A percentile compares a stretch with the other conserved stretches of the same genome.
Evolutionary conservation across 1,139 yeast genomes (phyloP).

Genomic region (Yamadazyma sp.): DNA sequence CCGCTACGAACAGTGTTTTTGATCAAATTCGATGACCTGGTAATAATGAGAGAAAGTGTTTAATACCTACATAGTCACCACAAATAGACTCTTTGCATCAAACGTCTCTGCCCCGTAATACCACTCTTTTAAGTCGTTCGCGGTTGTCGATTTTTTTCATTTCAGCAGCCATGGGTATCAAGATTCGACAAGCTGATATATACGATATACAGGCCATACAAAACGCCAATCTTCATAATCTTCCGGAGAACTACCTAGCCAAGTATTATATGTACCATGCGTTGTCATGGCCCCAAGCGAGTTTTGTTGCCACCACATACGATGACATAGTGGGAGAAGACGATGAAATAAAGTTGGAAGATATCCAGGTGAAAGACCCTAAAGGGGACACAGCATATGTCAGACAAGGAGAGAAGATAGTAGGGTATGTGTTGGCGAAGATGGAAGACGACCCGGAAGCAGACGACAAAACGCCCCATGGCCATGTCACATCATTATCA

Average conservation of each 20-base stretch:
- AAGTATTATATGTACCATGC: slow-evolving; percentile 94
- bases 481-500: slow-evolving; percentile 90
- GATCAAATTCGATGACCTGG: slow-evolving; percentile 67
- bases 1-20: slow-evolving; percentile 82
- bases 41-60: slow-evolving; percentile 50
- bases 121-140: neutral
- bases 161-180: slow-evolving; percentile 60
- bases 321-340: slow-evolving; percentile 38
- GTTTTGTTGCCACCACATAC: slow-evolving; percentile 88
- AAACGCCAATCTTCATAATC: slow-evolving; percentile 86
- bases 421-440: slow-evolving; percentile 92
- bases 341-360: slow-evolving; percentile 31
- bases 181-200: slow-evolving; percentile 85
- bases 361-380: slow-evolving; percentile 33
- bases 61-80: too few species aligned
- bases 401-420: slow-evolving; percentile 70
- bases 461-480: slow-evolving; percentile 74
- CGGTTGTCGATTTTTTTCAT: neutral
- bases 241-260: slow-evolving; percentile 92
- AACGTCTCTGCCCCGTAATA: neutral
- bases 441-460: slow-evolving; percentile 94
- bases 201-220: slow-evolving; percentile 93
- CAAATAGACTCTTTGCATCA: neutral
- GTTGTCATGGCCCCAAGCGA: slow-evolving; percentile 96
- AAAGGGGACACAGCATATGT: slow-evolving; percentile 60